phyloP scores from a whole-genome alignment of 2,329 filamentous ascomycete genomes.

The Fusarium sp. region DNA sequence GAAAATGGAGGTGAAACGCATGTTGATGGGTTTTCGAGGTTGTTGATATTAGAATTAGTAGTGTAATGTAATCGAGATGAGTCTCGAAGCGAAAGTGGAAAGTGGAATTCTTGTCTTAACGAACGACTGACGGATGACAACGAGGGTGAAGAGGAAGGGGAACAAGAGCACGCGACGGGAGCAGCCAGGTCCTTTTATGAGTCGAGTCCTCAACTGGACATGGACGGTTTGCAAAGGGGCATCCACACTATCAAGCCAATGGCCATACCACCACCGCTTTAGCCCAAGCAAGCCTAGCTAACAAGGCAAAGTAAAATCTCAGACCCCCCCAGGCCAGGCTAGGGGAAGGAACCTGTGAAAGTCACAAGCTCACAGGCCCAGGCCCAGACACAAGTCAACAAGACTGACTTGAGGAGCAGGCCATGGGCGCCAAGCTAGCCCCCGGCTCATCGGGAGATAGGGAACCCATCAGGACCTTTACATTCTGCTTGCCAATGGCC shows the following conservation, averaged over 20 bases:
- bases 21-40: conserved; percentile 51
- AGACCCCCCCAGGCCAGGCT: conserved; percentile 11
- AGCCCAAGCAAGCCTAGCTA: neutral
- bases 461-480: conserved; percentile 6
- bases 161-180: conserved; percentile 19
- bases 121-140: conserved; percentile 39
- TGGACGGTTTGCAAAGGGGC: conserved; percentile 21
- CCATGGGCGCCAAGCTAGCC: conserved; percentile 27
- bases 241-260: conserved; percentile 5
- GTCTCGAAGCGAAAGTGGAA: conserved; percentile 34
- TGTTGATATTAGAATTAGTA: conserved; percentile 42
- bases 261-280: neutral
- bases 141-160: conserved; percentile 32
- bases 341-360: conserved; percentile 13
- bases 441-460: conserved; percentile 36
- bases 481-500: neutral
- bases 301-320: conserved; percentile 12
- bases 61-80: conserved; percentile 24
- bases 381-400: conserved; percentile 24
- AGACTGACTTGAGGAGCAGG: conserved; percentile 21
- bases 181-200: conserved; percentile 37
- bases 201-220: conserved; percentile 30
- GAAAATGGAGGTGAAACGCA: conserved; percentile 65
- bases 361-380: neutral
- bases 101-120: conserved; percentile 40